Base-by-base conservation (phyloP, 129 eudicot genomes). In the Scalesia atractyloides region DNA sequence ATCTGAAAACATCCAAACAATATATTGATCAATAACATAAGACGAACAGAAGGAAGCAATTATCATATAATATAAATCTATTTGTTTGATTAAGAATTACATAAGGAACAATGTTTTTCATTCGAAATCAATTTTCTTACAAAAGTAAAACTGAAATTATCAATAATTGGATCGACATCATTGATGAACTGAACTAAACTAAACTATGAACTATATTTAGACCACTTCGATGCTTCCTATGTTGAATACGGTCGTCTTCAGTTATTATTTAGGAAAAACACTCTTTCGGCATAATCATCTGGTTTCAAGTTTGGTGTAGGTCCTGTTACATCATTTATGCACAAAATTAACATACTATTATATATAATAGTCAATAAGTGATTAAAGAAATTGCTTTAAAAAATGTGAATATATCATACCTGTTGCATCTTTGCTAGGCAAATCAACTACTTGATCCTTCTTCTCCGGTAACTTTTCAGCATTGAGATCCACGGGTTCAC, bases 351-450 rank as follows among this genome's bases (percentile, higher is more conserved):
- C 24, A 76, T 2, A n/a, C n/a, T n/a, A 22, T 24, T 24, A 66
- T 2, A 59, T 4, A 10, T 24, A 15, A 17, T 1, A 14, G 37
- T 33, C 11, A 36, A 4, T 7, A 52, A 57, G 48, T 22, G 6
- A 33, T 34, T 8, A 24, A 65, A 9, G 16, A 63, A 4, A 37
- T 7, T 52, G 6, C 2, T 18, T 19, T 0, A 70, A 9, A 47
- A 66, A 24, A 3, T 17, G 36, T 48, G 53, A 64, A 15, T 7
- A 17, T 51, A 51, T 16, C 12, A 59, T 84, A 87, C 92, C 93
- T 52, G 58, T 44, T 43, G 73, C 68, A 34, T 77, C 76, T 39
- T 79, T 48, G 39, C 16, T 34, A 63, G 86, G 74, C 77, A 74
- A 30, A 60, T 87, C 77, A 16, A 79, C 65, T 6, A 63, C 56